Evolutionary conservation across 2,329 filamentous ascomycete genomes (phyloP), one percentile per base, ranked within the genome.

Genomic region (Fusarium sp.): DNA sequence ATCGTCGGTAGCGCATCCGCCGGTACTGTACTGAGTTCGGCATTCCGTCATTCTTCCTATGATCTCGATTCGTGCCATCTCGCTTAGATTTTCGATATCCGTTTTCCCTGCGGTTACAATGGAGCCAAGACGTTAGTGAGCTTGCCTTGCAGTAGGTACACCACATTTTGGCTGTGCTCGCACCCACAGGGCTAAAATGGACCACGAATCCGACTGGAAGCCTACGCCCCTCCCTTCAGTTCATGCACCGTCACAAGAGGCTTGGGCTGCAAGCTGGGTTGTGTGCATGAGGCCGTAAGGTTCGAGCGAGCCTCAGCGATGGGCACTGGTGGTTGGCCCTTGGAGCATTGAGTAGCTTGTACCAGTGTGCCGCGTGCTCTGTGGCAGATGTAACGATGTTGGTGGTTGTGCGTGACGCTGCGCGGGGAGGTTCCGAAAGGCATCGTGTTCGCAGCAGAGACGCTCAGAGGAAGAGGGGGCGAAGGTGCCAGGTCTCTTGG

Each of bases 131-230:
- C 96, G 79, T 97, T 94, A 41, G 95, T 96, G 45, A 98, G 87
- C 80, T 96, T 96, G 70, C 94, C 94, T 83, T 98, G 95, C n/a
- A 98, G 86, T 81, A 98, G 88, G 72, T 97, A 91, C 5, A 98
- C 94, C 39, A 98, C 96, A 80, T 98, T 98, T 84, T 97, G 97
- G 86, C 97, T 98, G 85, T 99, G 96, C 81, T 98, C 95, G 77
- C 95, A 10, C 2, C 24, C 2, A 0, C 24, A 1, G 5, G 12
- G 44, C 18, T 15, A 0, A 5, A 8, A 20, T 0, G 9, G 18
- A 28, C 44, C 8, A 20, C 8, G 5, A 28, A 28, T 47, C 44
- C 6, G 18, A 8, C 24, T 15, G 4, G 13, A 8, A 1, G 1
- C 24, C 18, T 10, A 11, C 0, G 17, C 24, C 8, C 18, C 5